phyloP scores from a whole-genome alignment of 2,329 filamentous ascomycete species.

The Fusarium dimerum region DNA sequence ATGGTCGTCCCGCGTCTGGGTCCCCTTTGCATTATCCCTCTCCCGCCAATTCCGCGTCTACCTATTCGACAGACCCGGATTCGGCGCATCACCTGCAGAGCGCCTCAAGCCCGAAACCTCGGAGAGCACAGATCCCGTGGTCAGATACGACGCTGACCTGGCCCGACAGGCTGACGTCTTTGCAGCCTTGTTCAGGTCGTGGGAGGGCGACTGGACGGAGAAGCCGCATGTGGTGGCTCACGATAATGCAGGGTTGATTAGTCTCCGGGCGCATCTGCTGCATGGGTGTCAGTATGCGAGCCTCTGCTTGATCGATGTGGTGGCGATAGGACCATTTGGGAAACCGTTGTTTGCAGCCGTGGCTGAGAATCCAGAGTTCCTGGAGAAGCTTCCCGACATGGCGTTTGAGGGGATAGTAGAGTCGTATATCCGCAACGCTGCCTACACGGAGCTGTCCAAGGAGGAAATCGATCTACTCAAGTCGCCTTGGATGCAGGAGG shows the following conservation, averaged over 20 bases:
- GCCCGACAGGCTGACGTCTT: conserved; percentile 39
- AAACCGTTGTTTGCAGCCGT: conserved; percentile 45
- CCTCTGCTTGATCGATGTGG: conserved; percentile 45
- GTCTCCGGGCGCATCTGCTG: conserved; percentile 39
- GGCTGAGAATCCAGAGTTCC: conserved; percentile 36
- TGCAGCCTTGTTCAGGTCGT: conserved; percentile 39
- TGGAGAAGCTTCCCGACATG: conserved; percentile 34
- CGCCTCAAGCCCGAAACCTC: conserved; percentile 10
- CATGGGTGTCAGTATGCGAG: conserved; percentile 39
- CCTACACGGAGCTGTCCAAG: conserved; percentile 28
- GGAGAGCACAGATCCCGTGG: conserved; percentile 8
- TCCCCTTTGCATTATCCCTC: conserved; percentile 36
- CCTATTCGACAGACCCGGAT: conserved; percentile 48
- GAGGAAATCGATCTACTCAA: conserved; percentile 39
- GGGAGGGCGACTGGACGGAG: conserved; percentile 28
- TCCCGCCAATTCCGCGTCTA: conserved; percentile 39
- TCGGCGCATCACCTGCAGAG: conserved; percentile 39
- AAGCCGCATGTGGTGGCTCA: conserved; percentile 44
- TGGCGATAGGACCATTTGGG: conserved; percentile 44
- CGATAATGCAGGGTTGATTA: conserved; percentile 45
- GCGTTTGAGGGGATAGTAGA: conserved; percentile 42
- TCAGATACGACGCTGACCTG: conserved; percentile 37
- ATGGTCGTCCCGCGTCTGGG: conserved; percentile 46
- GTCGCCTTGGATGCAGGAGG: conserved; percentile 34
- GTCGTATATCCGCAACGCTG: conserved; percentile 42